These are phyloP conservation scores for Collybiopsis confluens DNA, from an alignment of 768 basidiomycete genomes.

Conservation along the genomic window DNA sequence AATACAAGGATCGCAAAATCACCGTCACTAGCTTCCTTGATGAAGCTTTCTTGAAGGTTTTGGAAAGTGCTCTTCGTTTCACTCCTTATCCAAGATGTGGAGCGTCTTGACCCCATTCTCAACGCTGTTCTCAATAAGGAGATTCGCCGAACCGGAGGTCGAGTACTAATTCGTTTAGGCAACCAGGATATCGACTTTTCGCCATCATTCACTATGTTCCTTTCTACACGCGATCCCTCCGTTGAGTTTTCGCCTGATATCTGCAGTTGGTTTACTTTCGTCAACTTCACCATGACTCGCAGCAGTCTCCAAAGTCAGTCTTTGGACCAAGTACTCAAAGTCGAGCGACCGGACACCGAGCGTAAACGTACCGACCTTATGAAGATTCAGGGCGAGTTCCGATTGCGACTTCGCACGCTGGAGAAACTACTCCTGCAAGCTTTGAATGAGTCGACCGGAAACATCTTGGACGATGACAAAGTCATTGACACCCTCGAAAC, in stretches of 20 bases:
- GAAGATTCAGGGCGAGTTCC: slow-evolving; percentile 98
- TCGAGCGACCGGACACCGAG: slow-evolving; percentile 95
- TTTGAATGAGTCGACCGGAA: slow-evolving; percentile 93
- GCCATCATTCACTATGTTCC: slow-evolving; percentile 99
- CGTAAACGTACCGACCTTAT: slow-evolving; percentile 93
- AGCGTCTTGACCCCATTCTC: slow-evolving; percentile 94
- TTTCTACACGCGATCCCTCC: slow-evolving; percentile 94
- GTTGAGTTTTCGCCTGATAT: slow-evolving; percentile 98
- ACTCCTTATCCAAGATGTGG: slow-evolving; percentile 97
- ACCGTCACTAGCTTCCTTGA: slow-evolving; percentile 98
- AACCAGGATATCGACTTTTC: slow-evolving; percentile 99
- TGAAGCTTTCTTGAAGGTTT: slow-evolving; percentile 96
- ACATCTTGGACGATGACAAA: slow-evolving; percentile 98
- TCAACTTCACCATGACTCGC: slow-evolving; percentile 98
- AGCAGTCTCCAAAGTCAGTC: slow-evolving; percentile 99
- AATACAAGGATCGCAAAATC: slow-evolving; percentile 95
- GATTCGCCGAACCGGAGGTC: slow-evolving; percentile 92
- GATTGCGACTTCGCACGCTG: slow-evolving; percentile 86
- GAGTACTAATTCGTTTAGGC: slow-evolving; percentile 93
- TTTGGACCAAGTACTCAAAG: slow-evolving; percentile 93
- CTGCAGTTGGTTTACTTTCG: slow-evolving; percentile 93
- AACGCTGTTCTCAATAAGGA: slow-evolving; percentile 98
- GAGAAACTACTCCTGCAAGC: slow-evolving; percentile 93
- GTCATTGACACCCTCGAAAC: slow-evolving; percentile 96
- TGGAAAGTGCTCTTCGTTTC: slow-evolving; percentile 98